Evolutionary conservation across 495 filamentous ascomycete genomes (phyloP), one percentile per base, ranked within the genome.

Genomic region (Talaromyces nanjingensis): DNA sequence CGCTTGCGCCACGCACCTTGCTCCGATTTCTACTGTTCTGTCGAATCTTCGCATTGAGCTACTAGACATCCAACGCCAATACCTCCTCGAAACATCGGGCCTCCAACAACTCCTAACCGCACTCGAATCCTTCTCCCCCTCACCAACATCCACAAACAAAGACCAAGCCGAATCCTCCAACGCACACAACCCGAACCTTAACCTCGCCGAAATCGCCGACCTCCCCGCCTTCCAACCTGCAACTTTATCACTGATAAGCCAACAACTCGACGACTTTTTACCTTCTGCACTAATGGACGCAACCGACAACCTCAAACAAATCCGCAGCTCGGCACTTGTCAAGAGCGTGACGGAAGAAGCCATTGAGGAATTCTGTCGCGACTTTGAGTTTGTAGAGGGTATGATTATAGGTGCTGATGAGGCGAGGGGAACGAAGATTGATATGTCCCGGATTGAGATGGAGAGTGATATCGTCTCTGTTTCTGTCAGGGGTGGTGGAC

Each of bases 281-380:
- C 92, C 93, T 0, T 93, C 91, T 8, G 94, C 93, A 8, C 76
- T 96, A 18, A 94, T 97, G 84, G 94, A 98, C 71, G 91, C 93
- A 3, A 83, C 87, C 63, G 87, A 94, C 64, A 89, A 91, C 62
- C 73, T 98, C 53, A 88, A 88, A 66, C 78, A 81, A 12, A 74
- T 98, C 12, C 85, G 86, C 64, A 90, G 88, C 63, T 70, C 74
- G 5, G 79, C 88, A 6, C 77, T 96, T 52, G 86, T 87, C 16
- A 84, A 88, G 47, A 83, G 87, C 53, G 83, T 96, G 37, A 93
- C 89, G 2, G 89, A 93, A 67, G 86, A 91, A 68, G 93, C 92
- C 0, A 91, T 92, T 0, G 89, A 90, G 67, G 82, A 79, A 60
- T 98, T 98, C 76, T 96, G 92, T 65, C 86, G 86, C 18, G 91